These are phyloP conservation scores for Rosa multiflora DNA, from an alignment of 306 rosid species.

Conservation along the genomic window DNA sequence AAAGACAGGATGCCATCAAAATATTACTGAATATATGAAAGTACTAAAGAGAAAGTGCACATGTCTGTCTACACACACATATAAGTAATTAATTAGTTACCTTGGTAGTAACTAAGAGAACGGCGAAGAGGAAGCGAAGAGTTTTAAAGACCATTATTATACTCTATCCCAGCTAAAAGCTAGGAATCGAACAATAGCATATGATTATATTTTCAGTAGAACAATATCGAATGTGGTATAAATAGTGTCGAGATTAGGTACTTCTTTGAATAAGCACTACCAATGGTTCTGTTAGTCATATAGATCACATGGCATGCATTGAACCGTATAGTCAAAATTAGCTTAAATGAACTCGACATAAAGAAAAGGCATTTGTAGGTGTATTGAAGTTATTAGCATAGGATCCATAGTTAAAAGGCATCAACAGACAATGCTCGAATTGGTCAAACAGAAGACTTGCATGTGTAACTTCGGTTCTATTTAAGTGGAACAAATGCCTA, in stretches of 20 bases:
- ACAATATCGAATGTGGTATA: background rate
- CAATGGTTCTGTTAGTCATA: background rate
- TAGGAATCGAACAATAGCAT: no score
- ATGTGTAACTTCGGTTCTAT: no score
- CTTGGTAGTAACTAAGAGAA: background rate
- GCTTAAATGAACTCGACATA: background rate
- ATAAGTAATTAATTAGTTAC: background rate
- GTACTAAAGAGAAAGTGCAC: no score
- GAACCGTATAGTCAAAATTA: background rate
- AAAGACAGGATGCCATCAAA: no score
- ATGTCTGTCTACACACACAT: no score
- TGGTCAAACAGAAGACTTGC: no score
- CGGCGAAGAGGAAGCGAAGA: background rate
- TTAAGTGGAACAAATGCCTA: no score
- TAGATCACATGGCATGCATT: background rate
- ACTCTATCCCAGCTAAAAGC: no score
- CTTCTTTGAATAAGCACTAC: background rate
- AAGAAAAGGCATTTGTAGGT: background rate
- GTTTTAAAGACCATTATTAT: background rate
- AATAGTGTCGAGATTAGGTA: background rate
- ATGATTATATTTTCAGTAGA: background rate
- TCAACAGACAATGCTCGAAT: no score
- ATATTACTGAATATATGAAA: no score
- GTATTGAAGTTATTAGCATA: background rate
- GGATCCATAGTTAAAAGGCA: background rate